phyloP scores from a whole-genome alignment of 2,329 filamentous ascomycete genomes.

The Pyrenochaeta sp. region DNA sequence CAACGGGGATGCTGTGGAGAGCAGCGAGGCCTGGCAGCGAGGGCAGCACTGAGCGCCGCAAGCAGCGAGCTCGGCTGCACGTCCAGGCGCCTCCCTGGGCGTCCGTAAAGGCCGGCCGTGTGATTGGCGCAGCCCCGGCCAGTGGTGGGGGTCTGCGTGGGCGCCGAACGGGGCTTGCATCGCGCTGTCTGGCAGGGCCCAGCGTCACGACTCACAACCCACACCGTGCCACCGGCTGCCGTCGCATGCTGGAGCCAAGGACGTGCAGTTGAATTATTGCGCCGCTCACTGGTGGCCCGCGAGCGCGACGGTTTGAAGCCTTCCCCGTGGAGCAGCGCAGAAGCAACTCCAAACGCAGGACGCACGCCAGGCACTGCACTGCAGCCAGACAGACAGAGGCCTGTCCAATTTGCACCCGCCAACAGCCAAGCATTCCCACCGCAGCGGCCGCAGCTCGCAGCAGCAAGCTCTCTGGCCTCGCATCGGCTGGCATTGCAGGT shows the following conservation, averaged over 20 bases:
- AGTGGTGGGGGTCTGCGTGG: slow-evolving; percentile 29
- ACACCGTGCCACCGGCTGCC: slow-evolving; percentile 30
- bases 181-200: slow-evolving; percentile 15
- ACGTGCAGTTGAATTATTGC: slow-evolving; percentile 28
- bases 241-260: slow-evolving; percentile 30
- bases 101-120: slow-evolving; percentile 9
- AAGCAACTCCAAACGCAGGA: slow-evolving; percentile 13
- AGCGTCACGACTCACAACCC: slow-evolving; percentile 26
- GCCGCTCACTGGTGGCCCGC: slow-evolving; percentile 29
- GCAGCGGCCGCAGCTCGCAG: too few relatives aligned
- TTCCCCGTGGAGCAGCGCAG: slow-evolving; percentile 25
- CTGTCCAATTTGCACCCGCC: neutral
- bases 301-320: slow-evolving; percentile 9
- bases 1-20: slow-evolving; percentile 21
- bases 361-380: too few relatives aligned
- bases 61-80: slow-evolving; percentile 16
- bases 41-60: slow-evolving; percentile 7
- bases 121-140: slow-evolving; percentile 16
- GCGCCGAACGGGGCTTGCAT: slow-evolving; percentile 23
- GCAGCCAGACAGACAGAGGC: too few relatives aligned
- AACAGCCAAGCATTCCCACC: too few relatives aligned
- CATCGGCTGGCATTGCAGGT: slow-evolving; percentile 29
- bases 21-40: too few relatives aligned
- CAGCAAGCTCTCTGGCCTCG: slow-evolving; percentile 13
- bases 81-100: slow-evolving; percentile 21